Evolutionary conservation across 192 early-diverging fungal genomes (phyloP), one percentile per base, ranked within the genome.

Genomic region (Podochytrium sp.): DNA sequence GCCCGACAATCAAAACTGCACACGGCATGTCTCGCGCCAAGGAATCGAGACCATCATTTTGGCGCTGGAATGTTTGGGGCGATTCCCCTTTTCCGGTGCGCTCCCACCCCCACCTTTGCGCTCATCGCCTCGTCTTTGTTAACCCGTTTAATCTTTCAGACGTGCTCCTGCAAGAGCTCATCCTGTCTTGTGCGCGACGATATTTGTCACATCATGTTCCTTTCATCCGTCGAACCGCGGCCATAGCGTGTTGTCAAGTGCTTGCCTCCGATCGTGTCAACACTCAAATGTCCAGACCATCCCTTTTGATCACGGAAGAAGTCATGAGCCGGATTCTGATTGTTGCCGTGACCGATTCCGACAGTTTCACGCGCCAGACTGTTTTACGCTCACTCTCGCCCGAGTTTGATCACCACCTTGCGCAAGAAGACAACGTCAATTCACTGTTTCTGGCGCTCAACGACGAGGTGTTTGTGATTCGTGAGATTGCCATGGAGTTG

Each of bases 131-230:
- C 33, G 29, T 25, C 20, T 35, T 73, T 74, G 20, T 43, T 12
- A 3, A 34, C 1, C 55, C n/a, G 55, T 32, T 57, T n/a, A 38
- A 18, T n/a, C 35, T 40, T 38, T 32, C 64, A 79, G 87, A 83
- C 23, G 89, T 93, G 52, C 88, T 92, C 32, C 83, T 98, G 27
- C 92, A 93, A 69, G 95, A 95, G 74, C 91, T 96, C 78, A 92
- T 97, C 18, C 83, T 89, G 35, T 93, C 96, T 56, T 91, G 85
- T 53, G 91, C 95, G 16, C 81, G 93, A 25, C 80, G 84, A 4
- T 98, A 96, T 66, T 78, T 96, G 33, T 89, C 91, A 33, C 88
- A 94, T 65, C 90, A 92, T 70, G 84, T 86, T 27, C 59, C 86
- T 0, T 91, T 88, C 39, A 89, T 98, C 30, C 81, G 95, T 52